Base-by-base conservation (phyloP, 2,329 filamentous ascomycete species). In the Cladosporium sp. region DNA sequence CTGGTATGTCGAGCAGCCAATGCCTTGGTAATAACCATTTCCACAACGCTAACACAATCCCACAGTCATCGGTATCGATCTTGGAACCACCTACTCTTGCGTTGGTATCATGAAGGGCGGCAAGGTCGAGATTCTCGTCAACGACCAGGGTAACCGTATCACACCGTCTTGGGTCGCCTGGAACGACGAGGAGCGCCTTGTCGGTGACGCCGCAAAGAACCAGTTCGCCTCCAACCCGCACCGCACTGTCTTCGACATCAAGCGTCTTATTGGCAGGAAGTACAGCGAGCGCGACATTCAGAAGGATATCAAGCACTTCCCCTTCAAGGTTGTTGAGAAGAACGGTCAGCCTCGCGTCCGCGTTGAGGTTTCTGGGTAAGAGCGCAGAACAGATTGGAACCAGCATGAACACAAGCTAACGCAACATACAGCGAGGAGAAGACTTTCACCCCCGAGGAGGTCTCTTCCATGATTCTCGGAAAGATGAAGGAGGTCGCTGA, bases 401-500 rank as follows among this genome's bases (percentile, higher is more conserved):
- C n/a, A n/a, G 20, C 17, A 35, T 15, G 34, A 7, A 42, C 44
- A 22, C 17, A 2, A 40, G 57, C 65, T 65, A 39, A 64, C 60
- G 40, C 3, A 3, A 4, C 12, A 4, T 17, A 37, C 60, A 73
- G 70, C 50, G 60, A 64, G n/a, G 75, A 83, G 67, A 91, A 88
- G 80, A 82, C 79, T 64, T 91, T 91, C 80, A 91, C 88, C 61
- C 88, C 89, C 61, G 89, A 91, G 77, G 88, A 91, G 74, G 78
- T 91, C 68, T 90, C 86, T 66, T 86, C 89, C 74, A 91, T 91
- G 85, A 85, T 91, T 73, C 79, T 90, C 62, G 84, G 85, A 75
- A 90, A 90, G 84, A 91, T 91, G 88, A 97, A 96, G 86, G 93
- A 97, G 82, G 97, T 93, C 56, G 93, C 93, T 65, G 92, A 97